Evolutionary conservation across 345 rosid genomes (phyloP).

Genomic region (Litchi chinensis): DNA sequence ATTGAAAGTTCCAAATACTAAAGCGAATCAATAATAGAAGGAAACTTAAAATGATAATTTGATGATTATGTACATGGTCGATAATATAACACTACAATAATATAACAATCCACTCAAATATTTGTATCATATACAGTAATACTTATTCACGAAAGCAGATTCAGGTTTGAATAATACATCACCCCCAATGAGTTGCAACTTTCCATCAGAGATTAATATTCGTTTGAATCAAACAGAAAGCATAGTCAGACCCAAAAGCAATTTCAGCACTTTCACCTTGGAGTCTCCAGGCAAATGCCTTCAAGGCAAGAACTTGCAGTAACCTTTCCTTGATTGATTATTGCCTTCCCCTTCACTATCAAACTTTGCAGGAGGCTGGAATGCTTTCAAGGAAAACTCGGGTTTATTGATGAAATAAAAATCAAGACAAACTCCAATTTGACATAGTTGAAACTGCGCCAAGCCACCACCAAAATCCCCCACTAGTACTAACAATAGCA

Average conservation of each 20-base stretch:
- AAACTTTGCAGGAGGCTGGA: slow-evolving; percentile 75
- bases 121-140: too few species aligned
- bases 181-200: too few species aligned
- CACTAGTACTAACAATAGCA: slow-evolving; percentile 67
- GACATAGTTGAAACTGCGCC: slow-evolving; percentile 77
- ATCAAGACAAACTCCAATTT: slow-evolving; percentile 73
- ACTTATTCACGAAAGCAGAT: too few species aligned
- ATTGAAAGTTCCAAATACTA: background rate
- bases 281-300: slow-evolving; percentile 57
- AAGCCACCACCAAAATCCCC: slow-evolving; percentile 62
- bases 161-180: too few species aligned
- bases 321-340: slow-evolving; percentile 47
- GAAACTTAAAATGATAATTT: too few species aligned
- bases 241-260: background rate
- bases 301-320: slow-evolving; percentile 54
- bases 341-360: slow-evolving; percentile 64
- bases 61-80: too few species aligned
- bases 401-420: slow-evolving; percentile 94
- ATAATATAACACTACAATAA: too few species aligned
- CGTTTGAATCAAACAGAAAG: too few species aligned
- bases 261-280: slow-evolving; percentile 39
- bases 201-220: too few species aligned
- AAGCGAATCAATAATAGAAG: too few species aligned
- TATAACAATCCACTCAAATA: too few species aligned
- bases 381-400: slow-evolving; percentile 68